phyloP scores from a whole-genome alignment of 1,139 yeast species.

The Pichia sp. region DNA sequence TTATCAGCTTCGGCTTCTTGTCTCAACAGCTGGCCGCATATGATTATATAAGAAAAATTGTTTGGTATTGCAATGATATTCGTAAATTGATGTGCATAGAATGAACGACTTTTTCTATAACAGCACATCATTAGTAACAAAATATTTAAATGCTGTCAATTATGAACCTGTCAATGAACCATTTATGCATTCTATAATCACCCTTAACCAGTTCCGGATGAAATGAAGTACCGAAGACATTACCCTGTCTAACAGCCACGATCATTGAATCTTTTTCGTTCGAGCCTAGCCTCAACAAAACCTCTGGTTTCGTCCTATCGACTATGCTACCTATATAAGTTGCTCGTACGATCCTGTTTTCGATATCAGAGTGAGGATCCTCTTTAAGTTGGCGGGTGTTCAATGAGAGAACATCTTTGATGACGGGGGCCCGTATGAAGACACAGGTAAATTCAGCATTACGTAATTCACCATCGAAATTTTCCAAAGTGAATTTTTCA shows the following conservation, averaged over 20 bases:
- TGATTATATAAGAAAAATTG: no score
- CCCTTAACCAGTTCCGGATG: slow-evolving; percentile 66
- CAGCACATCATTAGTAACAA: no score
- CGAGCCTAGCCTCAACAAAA: slow-evolving; percentile 38
- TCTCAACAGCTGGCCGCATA: no score
- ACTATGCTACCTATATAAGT: slow-evolving; percentile 20
- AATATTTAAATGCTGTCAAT: not conserved
- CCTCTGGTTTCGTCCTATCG: slow-evolving; percentile 32
- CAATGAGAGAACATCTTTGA: slow-evolving; percentile 36
- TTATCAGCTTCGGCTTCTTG: no score
- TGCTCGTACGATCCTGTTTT: slow-evolving; percentile 3
- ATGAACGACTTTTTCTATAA: no score
- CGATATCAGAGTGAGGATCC: not conserved
- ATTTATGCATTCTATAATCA: slow-evolving; percentile 62
- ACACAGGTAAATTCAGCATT: slow-evolving; percentile 47
- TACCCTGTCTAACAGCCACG: slow-evolving; percentile 73
- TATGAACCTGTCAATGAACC: slow-evolving; percentile 57
- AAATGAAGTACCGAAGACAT: slow-evolving; percentile 68
- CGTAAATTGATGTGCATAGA: not conserved
- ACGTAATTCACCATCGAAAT: slow-evolving; percentile 37
- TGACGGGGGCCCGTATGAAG: slow-evolving; percentile 78
- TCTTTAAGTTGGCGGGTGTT: not conserved
- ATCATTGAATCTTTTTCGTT: slow-evolving; percentile 36
- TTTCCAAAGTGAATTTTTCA: slow-evolving; percentile 37
- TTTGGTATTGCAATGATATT: no score